phyloP scores from a whole-genome alignment of 2,329 filamentous ascomycete species.

The Magnaporthiopsis poae region DNA sequence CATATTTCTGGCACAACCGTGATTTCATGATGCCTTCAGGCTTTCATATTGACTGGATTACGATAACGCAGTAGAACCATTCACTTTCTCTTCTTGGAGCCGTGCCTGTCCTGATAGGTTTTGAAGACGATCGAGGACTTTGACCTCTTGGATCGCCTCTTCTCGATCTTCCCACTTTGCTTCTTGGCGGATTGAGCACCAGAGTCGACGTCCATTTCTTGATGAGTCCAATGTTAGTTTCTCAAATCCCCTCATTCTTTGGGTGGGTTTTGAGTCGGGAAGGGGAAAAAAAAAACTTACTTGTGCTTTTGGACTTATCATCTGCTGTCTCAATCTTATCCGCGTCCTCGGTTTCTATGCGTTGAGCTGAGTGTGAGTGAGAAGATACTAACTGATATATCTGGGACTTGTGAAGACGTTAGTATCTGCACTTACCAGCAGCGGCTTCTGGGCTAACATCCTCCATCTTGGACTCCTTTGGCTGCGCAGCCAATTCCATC shows the following conservation, averaged over 20 bases:
- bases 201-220: slow-evolving; percentile 50
- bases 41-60: not conserved
- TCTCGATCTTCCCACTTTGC: slow-evolving; percentile 40
- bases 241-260: not conserved
- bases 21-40: not conserved
- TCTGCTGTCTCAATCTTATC: slow-evolving; percentile 4
- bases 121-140: slow-evolving; percentile 50
- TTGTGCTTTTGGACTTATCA: slow-evolving; percentile 5
- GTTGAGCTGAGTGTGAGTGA: not conserved
- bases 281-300: not conserved
- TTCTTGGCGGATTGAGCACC: slow-evolving; percentile 23
- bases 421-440: not conserved
- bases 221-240: not conserved
- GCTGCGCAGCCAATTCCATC: slow-evolving; percentile 66
- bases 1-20: not conserved
- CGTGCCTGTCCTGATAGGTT: slow-evolving; percentile 44
- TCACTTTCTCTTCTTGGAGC: slow-evolving; percentile 29
- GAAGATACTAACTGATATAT: not conserved
- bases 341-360: not conserved
- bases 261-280: not conserved
- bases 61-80: not conserved
- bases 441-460: not conserved
- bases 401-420: not conserved
- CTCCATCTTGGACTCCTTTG: slow-evolving; percentile 43
- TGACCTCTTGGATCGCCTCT: slow-evolving; percentile 43